These are phyloP conservation scores for Xylaria sp. DNA, from an alignment of 2,329 filamentous ascomycete species.

Conservation along the genomic window DNA sequence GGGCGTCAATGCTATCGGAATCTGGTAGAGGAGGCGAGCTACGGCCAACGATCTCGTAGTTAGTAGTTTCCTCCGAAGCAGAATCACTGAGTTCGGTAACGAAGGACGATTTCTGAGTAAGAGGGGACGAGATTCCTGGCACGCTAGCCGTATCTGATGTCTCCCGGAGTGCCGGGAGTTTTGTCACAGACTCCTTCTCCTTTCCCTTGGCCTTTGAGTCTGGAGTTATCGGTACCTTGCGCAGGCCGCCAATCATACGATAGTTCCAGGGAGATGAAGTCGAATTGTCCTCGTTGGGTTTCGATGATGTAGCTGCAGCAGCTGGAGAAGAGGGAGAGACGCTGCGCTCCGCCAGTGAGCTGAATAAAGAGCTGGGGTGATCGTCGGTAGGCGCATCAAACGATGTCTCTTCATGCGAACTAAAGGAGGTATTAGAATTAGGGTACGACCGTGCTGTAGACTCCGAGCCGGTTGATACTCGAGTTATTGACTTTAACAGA, in stretches of 20 bases:
- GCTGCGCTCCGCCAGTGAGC: constrained; percentile 53
- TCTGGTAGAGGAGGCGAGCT: constrained; percentile 50
- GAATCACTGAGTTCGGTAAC: constrained; percentile 49
- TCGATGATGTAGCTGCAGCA: constrained; percentile 42
- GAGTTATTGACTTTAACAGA: constrained; percentile 42
- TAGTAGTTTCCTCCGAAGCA: constrained; percentile 54
- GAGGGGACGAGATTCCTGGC: constrained; percentile 30
- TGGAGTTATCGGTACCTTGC: constrained; percentile 55
- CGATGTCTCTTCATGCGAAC: constrained; percentile 56
- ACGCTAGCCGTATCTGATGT: constrained; percentile 28
- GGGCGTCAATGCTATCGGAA: constrained; percentile 48
- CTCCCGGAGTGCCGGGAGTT: constrained; percentile 43
- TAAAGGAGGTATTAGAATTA: constrained; percentile 52
- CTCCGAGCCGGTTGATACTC: constrained; percentile 36
- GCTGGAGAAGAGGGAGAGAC: constrained; percentile 45
- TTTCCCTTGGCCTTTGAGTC: constrained; percentile 47
- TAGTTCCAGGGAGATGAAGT: constrained; percentile 57
- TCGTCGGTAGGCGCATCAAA: constrained; percentile 54
- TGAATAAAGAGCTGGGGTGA: constrained; percentile 55
- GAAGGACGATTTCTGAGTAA: constrained; percentile 46
- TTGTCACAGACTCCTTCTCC: constrained; percentile 45
- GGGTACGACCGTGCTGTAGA: constrained; percentile 51
- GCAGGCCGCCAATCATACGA: constrained; percentile 60
- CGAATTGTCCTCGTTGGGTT: constrained; percentile 43
- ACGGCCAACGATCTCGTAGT: constrained; percentile 60